Conservation (phyloP, 176 grass and related monocot genomes). For the Carex scoparia region DNA sequence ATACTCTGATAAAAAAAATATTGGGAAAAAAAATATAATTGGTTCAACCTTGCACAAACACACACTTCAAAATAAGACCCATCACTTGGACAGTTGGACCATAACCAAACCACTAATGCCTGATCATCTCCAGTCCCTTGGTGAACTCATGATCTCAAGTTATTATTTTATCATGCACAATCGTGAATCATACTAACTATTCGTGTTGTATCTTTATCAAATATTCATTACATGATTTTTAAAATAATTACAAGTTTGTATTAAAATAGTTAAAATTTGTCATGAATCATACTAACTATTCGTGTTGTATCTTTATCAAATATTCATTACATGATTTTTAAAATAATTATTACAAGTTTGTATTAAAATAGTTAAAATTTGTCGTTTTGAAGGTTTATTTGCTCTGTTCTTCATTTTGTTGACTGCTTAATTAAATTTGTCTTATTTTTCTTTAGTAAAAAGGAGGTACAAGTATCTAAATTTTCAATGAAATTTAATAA, state of each 20-base stretch:
- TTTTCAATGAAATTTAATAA: background rate
- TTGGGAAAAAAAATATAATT: background rate
- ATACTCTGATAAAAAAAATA: background rate
- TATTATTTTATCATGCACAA: too few relatives aligned
- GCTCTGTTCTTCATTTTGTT: background rate
- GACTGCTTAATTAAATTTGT: background rate
- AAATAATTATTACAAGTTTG: too few relatives aligned
- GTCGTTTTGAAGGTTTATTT: background rate
- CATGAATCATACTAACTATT: too few relatives aligned
- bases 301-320: too few relatives aligned
- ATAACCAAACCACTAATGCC: background rate
- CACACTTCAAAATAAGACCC: conserved; percentile 14
- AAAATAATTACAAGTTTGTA: background rate
- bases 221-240: too few relatives aligned
- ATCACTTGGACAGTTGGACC: conserved; percentile 1
- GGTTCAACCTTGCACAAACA: background rate
- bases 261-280: background rate
- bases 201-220: too few relatives aligned
- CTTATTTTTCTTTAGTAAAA: background rate
- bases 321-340: too few relatives aligned
- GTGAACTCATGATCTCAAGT: background rate
- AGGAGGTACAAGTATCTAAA: background rate
- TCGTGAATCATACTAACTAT: too few relatives aligned
- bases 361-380: background rate
- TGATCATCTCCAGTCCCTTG: background rate